These are phyloP conservation scores for Neodidymelliopsis sp. DNA, from an alignment of 2,329 filamentous ascomycete species.

Conservation along the genomic window DNA sequence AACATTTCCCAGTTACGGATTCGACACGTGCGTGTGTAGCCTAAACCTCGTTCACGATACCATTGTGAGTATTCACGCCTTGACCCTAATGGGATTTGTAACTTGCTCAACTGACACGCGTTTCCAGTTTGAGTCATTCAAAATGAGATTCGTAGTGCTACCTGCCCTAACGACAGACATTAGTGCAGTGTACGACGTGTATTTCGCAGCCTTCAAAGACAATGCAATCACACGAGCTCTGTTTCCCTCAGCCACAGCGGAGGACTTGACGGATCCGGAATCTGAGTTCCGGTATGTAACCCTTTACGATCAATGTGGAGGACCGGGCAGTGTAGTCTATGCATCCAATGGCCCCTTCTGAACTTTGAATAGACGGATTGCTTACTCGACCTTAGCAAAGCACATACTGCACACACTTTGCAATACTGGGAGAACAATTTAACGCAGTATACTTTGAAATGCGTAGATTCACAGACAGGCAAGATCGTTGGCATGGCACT, in stretches of 20 bases:
- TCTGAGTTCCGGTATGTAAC: constrained; percentile 34
- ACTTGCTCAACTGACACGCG: constrained; percentile 9
- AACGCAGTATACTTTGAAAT: constrained; percentile 59
- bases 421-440: constrained; percentile 50
- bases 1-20: constrained; percentile 1
- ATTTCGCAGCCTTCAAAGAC: constrained; percentile 57
- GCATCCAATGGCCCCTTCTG: not conserved
- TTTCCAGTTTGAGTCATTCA: constrained; percentile 1
- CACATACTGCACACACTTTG: constrained; percentile 53
- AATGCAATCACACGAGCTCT: constrained; percentile 54
- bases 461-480: constrained; percentile 54
- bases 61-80: constrained; percentile 7
- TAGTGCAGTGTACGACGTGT: constrained; percentile 56
- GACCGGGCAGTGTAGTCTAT: not conserved
- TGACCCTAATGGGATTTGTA: not conserved
- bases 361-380: not conserved
- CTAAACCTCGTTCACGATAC: not conserved
- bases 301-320: not conserved
- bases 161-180: constrained; percentile 59
- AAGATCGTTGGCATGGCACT: constrained; percentile 59
- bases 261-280: constrained; percentile 27
- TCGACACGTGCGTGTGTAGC: not conserved
- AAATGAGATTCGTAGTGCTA: constrained; percentile 50
- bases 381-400: constrained; percentile 42
- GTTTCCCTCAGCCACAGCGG: constrained; percentile 46